Evolutionary conservation across 2,329 filamentous ascomycete genomes (phyloP).

Genomic region (Cercospora sesami): DNA sequence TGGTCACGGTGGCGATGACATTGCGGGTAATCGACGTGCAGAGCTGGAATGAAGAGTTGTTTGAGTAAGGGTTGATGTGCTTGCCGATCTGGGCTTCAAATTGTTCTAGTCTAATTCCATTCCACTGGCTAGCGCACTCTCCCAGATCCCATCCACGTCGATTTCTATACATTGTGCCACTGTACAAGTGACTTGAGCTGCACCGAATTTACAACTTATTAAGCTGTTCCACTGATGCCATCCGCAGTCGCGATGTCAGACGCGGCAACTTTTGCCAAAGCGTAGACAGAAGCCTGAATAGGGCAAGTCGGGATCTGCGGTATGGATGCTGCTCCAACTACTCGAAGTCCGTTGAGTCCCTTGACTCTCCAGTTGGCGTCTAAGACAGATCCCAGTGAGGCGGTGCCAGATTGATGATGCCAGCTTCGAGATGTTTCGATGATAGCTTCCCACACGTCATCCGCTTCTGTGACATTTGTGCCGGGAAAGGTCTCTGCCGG

Average conservation of each 20-base stretch:
- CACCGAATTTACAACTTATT: too few species aligned
- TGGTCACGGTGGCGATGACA: too few species aligned
- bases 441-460: slow-evolving; percentile 19
- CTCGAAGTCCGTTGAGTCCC: slow-evolving; percentile 22
- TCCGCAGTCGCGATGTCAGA: slow-evolving; percentile 50
- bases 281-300: slow-evolving; percentile 20
- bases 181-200: too few species aligned
- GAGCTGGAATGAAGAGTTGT: too few species aligned
- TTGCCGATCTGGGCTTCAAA: too few species aligned
- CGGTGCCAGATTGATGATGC: slow-evolving; percentile 18
- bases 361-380: slow-evolving; percentile 20
- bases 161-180: too few species aligned
- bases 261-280: slow-evolving; percentile 57
- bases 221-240: background rate
- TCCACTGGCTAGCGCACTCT: too few species aligned
- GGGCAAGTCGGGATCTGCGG: slow-evolving; percentile 18
- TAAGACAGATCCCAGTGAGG: slow-evolving; percentile 16
- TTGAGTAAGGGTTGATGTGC: too few species aligned
- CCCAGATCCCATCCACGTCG: too few species aligned
- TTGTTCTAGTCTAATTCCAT: too few species aligned
- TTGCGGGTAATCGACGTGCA: too few species aligned
- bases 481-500: slow-evolving; percentile 17
- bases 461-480: slow-evolving; percentile 17
- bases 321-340: slow-evolving; percentile 23
- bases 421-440: slow-evolving; percentile 14